A percentile compares a stretch with the other conserved stretches of the same genome.
phyloP scores from a whole-genome alignment of 148 eudicot species.

The Suaeda aralocaspica region DNA sequence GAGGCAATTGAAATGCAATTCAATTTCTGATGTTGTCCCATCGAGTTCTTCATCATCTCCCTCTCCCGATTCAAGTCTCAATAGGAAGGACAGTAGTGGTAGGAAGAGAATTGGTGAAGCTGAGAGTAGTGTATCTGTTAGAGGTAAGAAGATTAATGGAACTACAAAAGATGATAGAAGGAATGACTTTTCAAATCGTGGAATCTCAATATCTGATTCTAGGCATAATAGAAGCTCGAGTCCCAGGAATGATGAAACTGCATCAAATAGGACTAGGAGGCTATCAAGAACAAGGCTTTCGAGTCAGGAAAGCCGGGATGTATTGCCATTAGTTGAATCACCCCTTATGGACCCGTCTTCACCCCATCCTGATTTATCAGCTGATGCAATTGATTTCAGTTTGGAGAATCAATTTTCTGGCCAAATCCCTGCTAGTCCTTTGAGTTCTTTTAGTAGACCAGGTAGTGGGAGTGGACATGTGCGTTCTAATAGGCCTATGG shows the following conservation, averaged over 20 bases:
- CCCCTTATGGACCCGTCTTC: constrained; percentile 23
- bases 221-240: constrained; percentile 35
- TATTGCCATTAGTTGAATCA: constrained; percentile 28
- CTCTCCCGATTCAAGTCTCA: constrained; percentile 39
- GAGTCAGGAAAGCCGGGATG: constrained; percentile 34
- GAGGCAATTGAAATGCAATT: constrained; percentile 53
- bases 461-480: constrained; percentile 30
- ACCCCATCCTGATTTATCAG: constrained; percentile 32
- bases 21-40: constrained; percentile 46
- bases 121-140: constrained; percentile 48
- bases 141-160: constrained; percentile 53
- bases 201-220: constrained; percentile 51
- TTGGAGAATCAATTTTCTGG: constrained; percentile 25
- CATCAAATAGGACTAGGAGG: constrained; percentile 32
- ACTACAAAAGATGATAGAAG: constrained; percentile 29
- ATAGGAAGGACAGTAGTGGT: constrained; percentile 38
- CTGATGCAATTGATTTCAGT: constrained; percentile 24
- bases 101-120: constrained; percentile 63
- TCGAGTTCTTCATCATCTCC: constrained; percentile 57
- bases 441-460: constrained; percentile 32
- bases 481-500: constrained; percentile 27
- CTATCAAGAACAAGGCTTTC: constrained; percentile 37
- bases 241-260: constrained; percentile 17
- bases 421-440: constrained; percentile 30
- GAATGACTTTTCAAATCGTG: constrained; percentile 31